Conservation (phyloP, 2,329 filamentous ascomycete species). For the Neospermospora avenae region DNA sequence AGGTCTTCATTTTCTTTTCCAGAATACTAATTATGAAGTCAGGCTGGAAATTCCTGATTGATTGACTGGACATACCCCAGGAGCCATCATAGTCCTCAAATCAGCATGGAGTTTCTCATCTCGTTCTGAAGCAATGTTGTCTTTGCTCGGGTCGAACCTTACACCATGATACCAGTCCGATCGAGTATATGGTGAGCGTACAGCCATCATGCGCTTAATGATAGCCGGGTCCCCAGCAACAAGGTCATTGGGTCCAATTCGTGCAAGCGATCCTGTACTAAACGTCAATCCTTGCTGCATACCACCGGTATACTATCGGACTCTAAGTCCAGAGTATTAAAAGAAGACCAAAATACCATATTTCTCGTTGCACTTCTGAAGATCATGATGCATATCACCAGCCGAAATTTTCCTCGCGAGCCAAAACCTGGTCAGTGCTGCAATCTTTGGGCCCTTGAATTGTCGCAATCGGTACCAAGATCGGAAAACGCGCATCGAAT, state of each 20-base stretch:
- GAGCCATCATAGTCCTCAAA: conserved; percentile 48
- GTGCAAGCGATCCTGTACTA: conserved; percentile 15
- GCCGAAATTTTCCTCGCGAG: conserved; percentile 14
- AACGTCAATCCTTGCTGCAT: background rate
- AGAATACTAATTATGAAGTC: conserved; percentile 42
- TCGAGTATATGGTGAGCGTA: conserved; percentile 24
- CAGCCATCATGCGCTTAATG: conserved; percentile 22
- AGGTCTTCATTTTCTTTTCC: conserved; percentile 48
- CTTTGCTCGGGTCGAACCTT: conserved; percentile 50
- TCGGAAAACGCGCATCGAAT: conserved; percentile 5
- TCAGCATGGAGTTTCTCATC: conserved; percentile 44
- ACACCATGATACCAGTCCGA: conserved; percentile 40
- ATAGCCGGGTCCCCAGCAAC: conserved; percentile 25
- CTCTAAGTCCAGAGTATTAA: background rate
- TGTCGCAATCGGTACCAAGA: conserved; percentile 19
- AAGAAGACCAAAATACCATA: conserved; percentile 18
- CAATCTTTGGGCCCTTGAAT: conserved; percentile 21
- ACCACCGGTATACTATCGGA: background rate
- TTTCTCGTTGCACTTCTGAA: conserved; percentile 17
- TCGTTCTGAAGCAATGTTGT: conserved; percentile 51
- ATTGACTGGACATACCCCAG: conserved; percentile 39
- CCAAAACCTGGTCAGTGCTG: conserved; percentile 21
- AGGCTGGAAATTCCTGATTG: background rate
- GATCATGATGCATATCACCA: conserved; percentile 17
- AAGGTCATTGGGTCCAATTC: conserved; percentile 30